phyloP scores from a whole-genome alignment of 345 rosid species.

The Crucihimalaya himalaica region DNA sequence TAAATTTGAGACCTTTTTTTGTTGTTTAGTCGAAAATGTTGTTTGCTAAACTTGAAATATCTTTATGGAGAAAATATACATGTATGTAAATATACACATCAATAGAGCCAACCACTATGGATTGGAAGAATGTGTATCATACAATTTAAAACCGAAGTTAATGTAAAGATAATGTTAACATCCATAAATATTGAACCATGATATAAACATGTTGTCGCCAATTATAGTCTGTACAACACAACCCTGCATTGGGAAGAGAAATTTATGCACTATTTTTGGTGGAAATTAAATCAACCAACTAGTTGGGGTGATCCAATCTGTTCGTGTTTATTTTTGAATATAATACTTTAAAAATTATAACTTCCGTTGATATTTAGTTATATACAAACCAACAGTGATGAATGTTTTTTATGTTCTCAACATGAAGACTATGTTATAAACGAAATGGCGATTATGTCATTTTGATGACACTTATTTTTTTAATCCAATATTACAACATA shows the following conservation, averaged over 20 bases:
- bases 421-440: neutral
- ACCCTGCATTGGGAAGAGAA: constrained; percentile 7
- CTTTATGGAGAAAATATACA: neutral
- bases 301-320: neutral
- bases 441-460: neutral
- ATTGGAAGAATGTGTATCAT: neutral
- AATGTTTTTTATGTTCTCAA: too few species aligned
- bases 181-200: constrained; percentile 6
- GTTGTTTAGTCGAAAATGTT: neutral
- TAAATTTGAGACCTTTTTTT: neutral
- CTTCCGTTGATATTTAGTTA: neutral
- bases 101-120: neutral
- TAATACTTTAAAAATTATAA: neutral
- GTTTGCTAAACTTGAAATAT: neutral
- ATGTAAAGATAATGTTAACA: neutral
- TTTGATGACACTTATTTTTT: neutral
- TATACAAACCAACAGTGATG: neutral
- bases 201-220: constrained; percentile 14
- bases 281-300: constrained; percentile 6
- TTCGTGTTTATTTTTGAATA: neutral
- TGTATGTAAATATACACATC: neutral
- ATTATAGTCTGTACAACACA: neutral
- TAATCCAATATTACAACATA: too few species aligned
- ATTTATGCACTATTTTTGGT: neutral
- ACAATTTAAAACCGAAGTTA: neutral